Base-by-base conservation (phyloP, 352 stramenopile species). In the Thalassiosira livingstoniorum region DNA sequence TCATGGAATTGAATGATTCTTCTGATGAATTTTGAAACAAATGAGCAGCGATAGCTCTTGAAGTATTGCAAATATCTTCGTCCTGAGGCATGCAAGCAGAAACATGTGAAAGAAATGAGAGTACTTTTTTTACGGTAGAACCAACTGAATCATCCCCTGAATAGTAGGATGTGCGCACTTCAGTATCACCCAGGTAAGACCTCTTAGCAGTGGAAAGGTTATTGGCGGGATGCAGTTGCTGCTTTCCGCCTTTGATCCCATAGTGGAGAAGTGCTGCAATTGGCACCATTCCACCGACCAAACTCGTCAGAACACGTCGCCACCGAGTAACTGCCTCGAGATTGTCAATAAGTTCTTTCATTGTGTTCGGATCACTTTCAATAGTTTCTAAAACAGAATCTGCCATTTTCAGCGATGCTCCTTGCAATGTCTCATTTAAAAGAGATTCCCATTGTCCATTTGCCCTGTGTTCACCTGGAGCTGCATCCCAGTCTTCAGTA, bases 391-490 rank as follows among this genome's bases (percentile, higher is more conserved):
- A 18, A 61, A 53, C 21, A 29, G 11, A 7, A 29, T 27, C 47
- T 25, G 47, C 5, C 21, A 65, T 66, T 37, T 43, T 32, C 43
- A 85, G 69, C 1, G 81, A 86, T 53, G 84, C 75, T 13, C 71
- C 75, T 62, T 68, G 47, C 47, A 95, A 60, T 7, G 77, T 60
- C 73, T 91, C 75, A 10, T 74, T 45, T 18, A 94, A 61, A n/a
- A 93, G 64, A 15, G 89, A 74, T 75, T 94, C 91, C 91, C 91
- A 95, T 66, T 93, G 88, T 11, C 78, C 83, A 75, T 83, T 84
- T 23, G 87, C 91, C 77, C 91, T 72, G 21, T 78, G 75, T 69
- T 92, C 87, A 29, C 74, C 58, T 25, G 65, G 43, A 57, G 42
- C 58, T 47, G 74, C 65, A 39, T 83, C 62, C 65, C 42, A 58